Evolutionary conservation across 2,329 filamentous ascomycete species (phyloP), one percentile per base, ranked within the genome.

Genomic region (Hawksworthiomyces lignivorus): DNA sequence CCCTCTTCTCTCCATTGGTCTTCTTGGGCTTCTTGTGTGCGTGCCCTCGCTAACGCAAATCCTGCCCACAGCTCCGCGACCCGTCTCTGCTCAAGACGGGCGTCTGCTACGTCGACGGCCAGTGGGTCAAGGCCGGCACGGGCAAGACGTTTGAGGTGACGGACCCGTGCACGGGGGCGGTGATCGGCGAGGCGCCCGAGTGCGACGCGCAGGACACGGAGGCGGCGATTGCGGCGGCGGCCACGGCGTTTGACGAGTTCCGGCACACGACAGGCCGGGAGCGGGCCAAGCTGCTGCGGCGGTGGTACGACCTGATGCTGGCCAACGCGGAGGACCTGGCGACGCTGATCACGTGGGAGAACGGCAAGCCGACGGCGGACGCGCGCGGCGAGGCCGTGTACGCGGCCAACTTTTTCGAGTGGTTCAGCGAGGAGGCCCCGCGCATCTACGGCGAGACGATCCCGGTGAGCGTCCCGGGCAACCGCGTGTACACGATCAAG

Each of bases 121-220:
- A 94, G 74, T 98, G 89, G 86, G 77, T 94, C 48, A 73, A 75
- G 53, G 86, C 90, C 53, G 77, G 80, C 56, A 94, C 87, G 1
- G 87, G 87, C 58, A 81, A 94, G 74, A 95, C 87, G 34, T 98
- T 97, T 62, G 82, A 92, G 60, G 86, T 96, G 46, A 29, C 53
- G 81, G 88, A 98, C 61, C 92, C 92, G 8, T 81, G 87, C 3
- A 87, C 87, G 9, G 85, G 85, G 51, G 75, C 84, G 52, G 63
- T 84, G 29, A 89, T 97, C 53, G 88, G 86, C 44, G 85, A 78
- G 19, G 83, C 82, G 58, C 87, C 92, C 48, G 90, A 97, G 57
- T 92, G 92, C 72, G 76, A 82, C 54, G 70, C 72, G 48, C 68
- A 77, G 52, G 92, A 98, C 59, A 84, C 86, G 28, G 75, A 87